Conservation (phyloP, 305 asterid genomes). For the Andrographis paniculata region DNA sequence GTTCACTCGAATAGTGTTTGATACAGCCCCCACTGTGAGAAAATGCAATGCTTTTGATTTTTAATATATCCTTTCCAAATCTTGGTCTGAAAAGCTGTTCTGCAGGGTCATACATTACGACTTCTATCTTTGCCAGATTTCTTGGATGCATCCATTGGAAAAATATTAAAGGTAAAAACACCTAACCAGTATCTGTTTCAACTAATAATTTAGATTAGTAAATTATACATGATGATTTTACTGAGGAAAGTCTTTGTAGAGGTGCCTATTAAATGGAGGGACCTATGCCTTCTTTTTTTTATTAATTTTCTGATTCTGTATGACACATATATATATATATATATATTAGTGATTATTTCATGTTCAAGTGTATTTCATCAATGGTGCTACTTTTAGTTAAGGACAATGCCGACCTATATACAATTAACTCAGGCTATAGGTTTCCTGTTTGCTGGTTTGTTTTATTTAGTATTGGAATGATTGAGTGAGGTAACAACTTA, state of each 20-base stretch:
- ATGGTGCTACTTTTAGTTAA: background rate
- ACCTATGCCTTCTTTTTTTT: background rate
- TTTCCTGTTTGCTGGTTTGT: background rate
- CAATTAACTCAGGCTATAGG: background rate
- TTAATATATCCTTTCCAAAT: constrained; percentile 10
- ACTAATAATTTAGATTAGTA: too few relatives aligned
- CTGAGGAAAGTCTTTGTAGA: background rate
- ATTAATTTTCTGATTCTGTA: too few relatives aligned
- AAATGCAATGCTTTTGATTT: constrained; percentile 5
- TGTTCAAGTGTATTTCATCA: background rate
- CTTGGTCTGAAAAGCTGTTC: constrained; percentile 20
- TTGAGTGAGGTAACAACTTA: background rate
- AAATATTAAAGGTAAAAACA: constrained; percentile 56
- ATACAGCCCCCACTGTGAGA: constrained; percentile 93
- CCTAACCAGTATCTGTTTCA: too few relatives aligned
- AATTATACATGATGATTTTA: too few relatives aligned
- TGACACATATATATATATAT: background rate
- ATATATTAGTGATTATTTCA: background rate
- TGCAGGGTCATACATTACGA: constrained; percentile 87
- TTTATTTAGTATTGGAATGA: background rate
- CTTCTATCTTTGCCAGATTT: constrained; percentile 92
- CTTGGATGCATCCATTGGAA: constrained; percentile 89
- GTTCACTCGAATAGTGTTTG: constrained; percentile 87
- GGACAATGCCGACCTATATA: background rate
- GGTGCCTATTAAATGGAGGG: background rate